Conservation (phyloP, 805 yeast species). For the Kurtzmaniella cleridarum region DNA sequence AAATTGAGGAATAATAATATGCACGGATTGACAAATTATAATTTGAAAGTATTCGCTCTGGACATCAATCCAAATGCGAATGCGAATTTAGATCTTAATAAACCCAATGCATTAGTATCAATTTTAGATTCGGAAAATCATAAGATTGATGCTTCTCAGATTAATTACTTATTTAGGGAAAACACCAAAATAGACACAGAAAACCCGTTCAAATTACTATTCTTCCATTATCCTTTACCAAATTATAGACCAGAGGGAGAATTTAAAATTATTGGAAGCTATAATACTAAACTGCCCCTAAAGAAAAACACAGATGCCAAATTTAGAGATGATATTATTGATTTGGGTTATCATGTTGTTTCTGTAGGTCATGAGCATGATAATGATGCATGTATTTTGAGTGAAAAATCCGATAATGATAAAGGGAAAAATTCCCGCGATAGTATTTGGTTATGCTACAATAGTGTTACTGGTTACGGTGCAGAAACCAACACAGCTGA, state of each 20-base stretch:
- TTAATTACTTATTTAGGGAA: conserved; percentile 27
- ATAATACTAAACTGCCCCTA: conserved; percentile 32
- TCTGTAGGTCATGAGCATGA: conserved; percentile 41
- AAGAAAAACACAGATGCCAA: conserved; percentile 22
- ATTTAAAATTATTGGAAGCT: conserved; percentile 33
- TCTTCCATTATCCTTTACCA: conserved; percentile 39
- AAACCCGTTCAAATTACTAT: conserved; percentile 23
- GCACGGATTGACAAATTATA: conserved; percentile 35
- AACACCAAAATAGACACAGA: conserved; percentile 7
- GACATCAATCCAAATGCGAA: no score
- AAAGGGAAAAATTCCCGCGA: conserved; percentile 5
- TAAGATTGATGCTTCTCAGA: conserved; percentile 26
- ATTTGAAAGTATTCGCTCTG: conserved; percentile 21
- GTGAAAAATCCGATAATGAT: conserved; percentile 9
- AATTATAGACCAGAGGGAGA: conserved; percentile 36
- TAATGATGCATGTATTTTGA: conserved; percentile 36
- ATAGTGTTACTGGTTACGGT: conserved; percentile 33
- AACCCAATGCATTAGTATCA: conserved; percentile 22
- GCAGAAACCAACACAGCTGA: conserved; percentile 23
- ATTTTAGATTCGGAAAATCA: conserved; percentile 29
- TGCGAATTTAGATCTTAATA: conserved; percentile 2
- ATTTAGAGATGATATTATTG: conserved; percentile 28
- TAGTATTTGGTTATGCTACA: conserved; percentile 35
- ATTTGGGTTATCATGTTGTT: conserved; percentile 31
- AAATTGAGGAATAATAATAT: conserved; percentile 12